phyloP scores from a whole-genome alignment of 345 rosid genomes.

The Zanthoxylum bungeanum region DNA sequence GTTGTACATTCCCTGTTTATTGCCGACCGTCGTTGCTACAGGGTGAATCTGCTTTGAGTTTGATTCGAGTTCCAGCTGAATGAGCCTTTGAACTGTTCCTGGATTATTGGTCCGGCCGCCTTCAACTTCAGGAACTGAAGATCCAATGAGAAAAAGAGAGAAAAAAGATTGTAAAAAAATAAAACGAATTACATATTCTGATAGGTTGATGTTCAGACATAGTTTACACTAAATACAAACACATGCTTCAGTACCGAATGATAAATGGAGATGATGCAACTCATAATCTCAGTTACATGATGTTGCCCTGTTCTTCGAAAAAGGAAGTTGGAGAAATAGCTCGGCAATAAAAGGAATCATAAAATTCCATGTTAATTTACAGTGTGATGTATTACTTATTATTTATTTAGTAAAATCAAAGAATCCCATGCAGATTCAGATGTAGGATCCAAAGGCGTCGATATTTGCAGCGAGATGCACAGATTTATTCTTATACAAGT shows the following conservation, averaged over 20 bases:
- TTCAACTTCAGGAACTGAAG: slow-evolving; percentile 50
- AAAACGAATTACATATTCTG: background rate
- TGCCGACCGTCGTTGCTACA: too few species aligned
- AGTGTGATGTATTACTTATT: background rate
- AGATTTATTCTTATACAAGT: background rate
- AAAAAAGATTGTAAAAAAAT: too few species aligned
- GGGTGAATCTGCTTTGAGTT: too few species aligned
- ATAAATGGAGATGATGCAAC: background rate
- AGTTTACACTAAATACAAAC: background rate
- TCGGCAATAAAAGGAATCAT: background rate
- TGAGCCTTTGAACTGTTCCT: slow-evolving; percentile 66
- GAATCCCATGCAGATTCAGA: background rate
- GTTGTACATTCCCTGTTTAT: too few species aligned
- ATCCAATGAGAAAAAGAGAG: background rate
- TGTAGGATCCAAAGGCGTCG: background rate
- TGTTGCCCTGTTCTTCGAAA: background rate
- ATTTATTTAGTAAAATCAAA: background rate
- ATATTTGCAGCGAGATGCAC: background rate
- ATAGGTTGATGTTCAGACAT: background rate
- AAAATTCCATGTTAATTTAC: too few species aligned
- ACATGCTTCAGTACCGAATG: background rate
- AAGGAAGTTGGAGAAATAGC: too few species aligned
- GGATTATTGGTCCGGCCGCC: slow-evolving; percentile 52
- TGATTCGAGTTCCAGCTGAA: slow-evolving; percentile 73
- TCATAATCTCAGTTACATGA: background rate